These are phyloP conservation scores for Verbascum thapsus DNA, from an alignment of 257 asterid species.

Conservation along the genomic window DNA sequence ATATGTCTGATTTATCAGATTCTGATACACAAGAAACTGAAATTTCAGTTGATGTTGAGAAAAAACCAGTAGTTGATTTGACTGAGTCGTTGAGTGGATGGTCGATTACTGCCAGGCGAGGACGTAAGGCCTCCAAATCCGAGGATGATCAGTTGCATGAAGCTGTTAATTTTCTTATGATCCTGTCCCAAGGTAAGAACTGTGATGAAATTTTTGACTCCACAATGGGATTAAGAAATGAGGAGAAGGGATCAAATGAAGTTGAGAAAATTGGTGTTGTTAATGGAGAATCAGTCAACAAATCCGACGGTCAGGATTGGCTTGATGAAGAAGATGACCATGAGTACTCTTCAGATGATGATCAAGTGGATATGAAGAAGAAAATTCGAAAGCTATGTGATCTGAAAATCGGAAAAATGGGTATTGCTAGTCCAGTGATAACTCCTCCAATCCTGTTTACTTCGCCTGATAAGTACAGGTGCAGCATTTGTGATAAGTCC, in stretches of 20 bases:
- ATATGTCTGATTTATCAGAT: constrained; percentile 29
- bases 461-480: constrained; percentile 35
- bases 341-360: constrained; percentile 9
- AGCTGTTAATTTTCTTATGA: constrained; percentile 48
- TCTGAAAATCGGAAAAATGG: no score
- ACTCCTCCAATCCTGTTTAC: neutral
- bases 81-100: constrained; percentile 29
- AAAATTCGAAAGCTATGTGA: no score
- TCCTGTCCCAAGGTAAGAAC: constrained; percentile 29
- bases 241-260: no score
- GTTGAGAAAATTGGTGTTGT: neutral
- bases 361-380: no score
- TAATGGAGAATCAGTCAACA: constrained; percentile 2
- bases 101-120: constrained; percentile 46
- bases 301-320: neutral
- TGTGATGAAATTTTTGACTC: no score
- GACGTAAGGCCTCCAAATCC: constrained; percentile 29
- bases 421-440: constrained; percentile 21
- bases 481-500: constrained; percentile 35
- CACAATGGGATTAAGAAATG: no score
- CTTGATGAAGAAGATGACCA: neutral
- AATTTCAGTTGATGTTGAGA: no score
- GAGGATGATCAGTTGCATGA: constrained; percentile 31
- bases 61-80: constrained; percentile 14
- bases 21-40: no score